A percentile compares a stretch with the other conserved stretches of the same genome.
phyloP scores from a whole-genome alignment of 371 early-diverging fungal genomes.

The Fennellomyces sp. region DNA sequence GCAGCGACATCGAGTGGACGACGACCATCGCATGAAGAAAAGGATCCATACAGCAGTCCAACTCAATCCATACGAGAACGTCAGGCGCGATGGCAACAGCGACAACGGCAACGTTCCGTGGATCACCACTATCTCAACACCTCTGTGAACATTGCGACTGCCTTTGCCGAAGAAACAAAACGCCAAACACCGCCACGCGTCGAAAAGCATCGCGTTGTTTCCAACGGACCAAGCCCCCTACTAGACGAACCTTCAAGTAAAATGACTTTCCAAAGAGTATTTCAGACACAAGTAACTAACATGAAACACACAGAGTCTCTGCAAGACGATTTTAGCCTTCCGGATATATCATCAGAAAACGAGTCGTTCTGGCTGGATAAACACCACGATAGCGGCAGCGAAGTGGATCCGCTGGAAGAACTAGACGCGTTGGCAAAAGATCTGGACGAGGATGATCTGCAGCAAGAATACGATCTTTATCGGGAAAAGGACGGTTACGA shows the following conservation, averaged over 20 bases:
- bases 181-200: not conserved
- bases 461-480: not conserved
- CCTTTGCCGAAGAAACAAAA: not conserved
- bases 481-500: not conserved
- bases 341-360: not conserved
- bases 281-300: too few relatives aligned
- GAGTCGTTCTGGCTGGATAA: not conserved
- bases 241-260: not conserved
- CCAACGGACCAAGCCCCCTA: not conserved
- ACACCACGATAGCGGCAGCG: not conserved
- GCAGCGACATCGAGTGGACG: not conserved
- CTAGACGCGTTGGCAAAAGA: slow-evolving; percentile 2
- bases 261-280: not conserved
- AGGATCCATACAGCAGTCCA: slow-evolving; percentile 1
- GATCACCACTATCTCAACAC: not conserved
- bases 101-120: not conserved
- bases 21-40: not conserved
- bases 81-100: not conserved
- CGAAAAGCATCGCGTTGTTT: not conserved
- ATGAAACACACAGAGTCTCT: too few relatives aligned
- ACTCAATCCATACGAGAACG: slow-evolving; percentile 4
- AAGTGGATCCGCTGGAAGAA: slow-evolving; percentile 1
- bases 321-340: not conserved
- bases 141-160: not conserved
- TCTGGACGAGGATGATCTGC: not conserved